These are phyloP conservation scores for Aspergillus affinis DNA, from an alignment of 495 filamentous ascomycete species.

Conservation along the genomic window DNA sequence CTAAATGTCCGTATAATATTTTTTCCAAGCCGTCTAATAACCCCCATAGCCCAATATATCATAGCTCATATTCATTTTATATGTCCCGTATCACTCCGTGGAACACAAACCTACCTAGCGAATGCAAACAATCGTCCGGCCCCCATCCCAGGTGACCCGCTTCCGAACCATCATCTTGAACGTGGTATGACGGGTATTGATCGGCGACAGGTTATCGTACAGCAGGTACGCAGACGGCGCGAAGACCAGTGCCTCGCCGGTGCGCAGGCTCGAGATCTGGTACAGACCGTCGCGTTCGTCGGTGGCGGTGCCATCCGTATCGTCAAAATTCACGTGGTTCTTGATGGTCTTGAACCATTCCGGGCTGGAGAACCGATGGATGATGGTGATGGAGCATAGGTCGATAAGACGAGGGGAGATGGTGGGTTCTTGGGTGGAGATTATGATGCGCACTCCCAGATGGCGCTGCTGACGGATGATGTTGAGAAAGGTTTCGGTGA, in stretches of 20 bases:
- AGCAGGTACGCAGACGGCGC: conserved; percentile 57
- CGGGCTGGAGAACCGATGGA: conserved; percentile 74
- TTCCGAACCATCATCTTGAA: conserved; percentile 27
- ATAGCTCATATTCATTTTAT: no score
- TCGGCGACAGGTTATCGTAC: conserved; percentile 8
- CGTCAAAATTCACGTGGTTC: conserved; percentile 50
- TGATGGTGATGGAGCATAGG: conserved; percentile 66
- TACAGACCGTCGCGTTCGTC: conserved; percentile 44
- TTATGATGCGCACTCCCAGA: conserved; percentile 61
- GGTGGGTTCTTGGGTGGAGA: conserved; percentile 78
- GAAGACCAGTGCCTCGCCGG: conserved; percentile 68
- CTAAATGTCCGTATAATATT: no score
- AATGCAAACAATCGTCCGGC: conserved; percentile 24
- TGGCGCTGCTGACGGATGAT: conserved; percentile 75
- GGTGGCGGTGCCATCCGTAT: conserved; percentile 14
- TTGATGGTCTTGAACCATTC: conserved; percentile 62
- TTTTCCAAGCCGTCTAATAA: not conserved
- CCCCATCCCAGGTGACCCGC: conserved; percentile 31
- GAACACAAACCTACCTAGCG: conserved; percentile 13
- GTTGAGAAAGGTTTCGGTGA: conserved; percentile 63
- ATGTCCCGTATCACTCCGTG: no score
- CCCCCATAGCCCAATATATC: no score
- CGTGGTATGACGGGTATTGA: conserved; percentile 18
- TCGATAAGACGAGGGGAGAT: conserved; percentile 67
- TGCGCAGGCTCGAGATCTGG: conserved; percentile 53